These are phyloP conservation scores for Monosporozyma solicola DNA, from an alignment of 805 yeast species.

Conservation along the genomic window DNA sequence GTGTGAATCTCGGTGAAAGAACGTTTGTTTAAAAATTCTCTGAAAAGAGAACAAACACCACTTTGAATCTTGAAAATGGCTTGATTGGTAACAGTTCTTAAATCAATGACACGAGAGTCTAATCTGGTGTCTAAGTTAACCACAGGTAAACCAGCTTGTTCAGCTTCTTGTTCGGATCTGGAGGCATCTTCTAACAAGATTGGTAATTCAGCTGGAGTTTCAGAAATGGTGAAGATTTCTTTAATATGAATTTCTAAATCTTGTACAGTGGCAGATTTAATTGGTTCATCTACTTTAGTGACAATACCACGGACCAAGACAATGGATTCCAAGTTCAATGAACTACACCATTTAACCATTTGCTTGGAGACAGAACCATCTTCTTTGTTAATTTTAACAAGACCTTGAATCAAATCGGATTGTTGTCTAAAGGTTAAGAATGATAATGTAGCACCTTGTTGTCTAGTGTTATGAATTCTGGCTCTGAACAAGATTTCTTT, in stretches of 20 bases:
- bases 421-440: constrained; percentile 92
- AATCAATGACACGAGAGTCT: constrained; percentile 90
- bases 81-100: constrained; percentile 95
- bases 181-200: constrained; percentile 93
- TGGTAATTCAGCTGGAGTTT: constrained; percentile 89
- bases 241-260: constrained; percentile 76
- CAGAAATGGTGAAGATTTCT: constrained; percentile 68
- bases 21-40: constrained; percentile 65
- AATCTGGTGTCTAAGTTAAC: constrained; percentile 95
- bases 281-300: constrained; percentile 72
- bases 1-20: constrained; percentile 89
- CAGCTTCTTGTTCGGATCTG: constrained; percentile 91
- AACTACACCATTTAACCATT: constrained; percentile 93
- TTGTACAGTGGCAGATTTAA: constrained; percentile 86
- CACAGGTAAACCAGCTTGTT: constrained; percentile 81
- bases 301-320: constrained; percentile 85
- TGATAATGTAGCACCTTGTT: constrained; percentile 91
- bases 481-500: constrained; percentile 82
- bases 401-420: constrained; percentile 69
- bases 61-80: constrained; percentile 92
- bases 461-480: constrained; percentile 85
- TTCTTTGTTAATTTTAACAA: constrained; percentile 66
- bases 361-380: constrained; percentile 73
- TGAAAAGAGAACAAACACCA: constrained; percentile 80
- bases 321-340: constrained; percentile 79